Conservation (phyloP, 2,329 filamentous ascomycete species). For the Talaromyces sp. region DNA sequence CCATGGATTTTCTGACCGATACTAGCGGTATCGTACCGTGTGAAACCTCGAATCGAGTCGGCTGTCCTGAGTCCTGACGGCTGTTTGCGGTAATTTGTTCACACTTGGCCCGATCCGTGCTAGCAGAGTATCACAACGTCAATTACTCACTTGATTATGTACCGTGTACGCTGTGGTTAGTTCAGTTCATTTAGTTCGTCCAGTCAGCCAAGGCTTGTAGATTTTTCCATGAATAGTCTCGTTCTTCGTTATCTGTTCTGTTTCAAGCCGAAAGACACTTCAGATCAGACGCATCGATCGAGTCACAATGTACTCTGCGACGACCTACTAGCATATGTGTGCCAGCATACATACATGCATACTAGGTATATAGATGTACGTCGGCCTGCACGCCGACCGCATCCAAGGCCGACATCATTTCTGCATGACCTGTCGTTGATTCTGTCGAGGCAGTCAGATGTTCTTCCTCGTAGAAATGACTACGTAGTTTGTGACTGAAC, state of each 20-base stretch:
- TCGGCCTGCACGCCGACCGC: neutral
- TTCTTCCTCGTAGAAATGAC: neutral
- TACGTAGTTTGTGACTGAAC: neutral
- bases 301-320: neutral
- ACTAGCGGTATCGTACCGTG: neutral
- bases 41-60: neutral
- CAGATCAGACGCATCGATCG: neutral
- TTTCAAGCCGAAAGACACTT: neutral
- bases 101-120: neutral
- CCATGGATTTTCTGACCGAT: neutral
- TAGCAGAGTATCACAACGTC: neutral
- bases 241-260: neutral
- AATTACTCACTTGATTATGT: slow-evolving; percentile 3
- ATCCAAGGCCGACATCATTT: neutral
- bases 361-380: too few species aligned
- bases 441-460: neutral
- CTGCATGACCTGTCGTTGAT: neutral
- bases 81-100: neutral
- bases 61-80: neutral
- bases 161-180: neutral
- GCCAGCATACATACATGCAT: neutral
- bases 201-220: too few species aligned
- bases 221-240: neutral
- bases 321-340: neutral
- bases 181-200: too few species aligned